phyloP scores from a whole-genome alignment of 208 protist species.

The Perkinsela sp. region DNA sequence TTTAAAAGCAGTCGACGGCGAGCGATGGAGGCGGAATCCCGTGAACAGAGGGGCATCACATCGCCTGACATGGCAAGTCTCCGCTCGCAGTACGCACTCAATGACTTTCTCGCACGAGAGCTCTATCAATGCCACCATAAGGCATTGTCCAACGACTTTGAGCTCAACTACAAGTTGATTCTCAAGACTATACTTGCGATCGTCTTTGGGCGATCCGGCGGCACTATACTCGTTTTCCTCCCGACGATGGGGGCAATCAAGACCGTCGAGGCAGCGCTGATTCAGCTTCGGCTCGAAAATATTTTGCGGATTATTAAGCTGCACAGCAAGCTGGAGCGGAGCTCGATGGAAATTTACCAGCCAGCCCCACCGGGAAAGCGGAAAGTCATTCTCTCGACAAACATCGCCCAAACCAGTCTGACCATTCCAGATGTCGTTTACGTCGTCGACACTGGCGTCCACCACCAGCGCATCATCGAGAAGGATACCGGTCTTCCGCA shows the following conservation, averaged over 20 bases:
- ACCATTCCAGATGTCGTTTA: conserved; percentile 87
- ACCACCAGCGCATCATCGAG: conserved; percentile 54
- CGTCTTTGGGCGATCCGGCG: conserved; percentile 11
- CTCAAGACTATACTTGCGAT: conserved; percentile 58
- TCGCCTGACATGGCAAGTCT: neutral
- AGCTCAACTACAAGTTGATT: conserved; percentile 81
- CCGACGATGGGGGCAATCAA: conserved; percentile 78
- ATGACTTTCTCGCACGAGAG: neutral
- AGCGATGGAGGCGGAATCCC: conserved; percentile 7
- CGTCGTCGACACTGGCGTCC: conserved; percentile 78
- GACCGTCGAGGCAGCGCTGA: conserved; percentile 45
- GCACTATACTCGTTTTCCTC: conserved; percentile 80
- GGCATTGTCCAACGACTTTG: conserved; percentile 15
- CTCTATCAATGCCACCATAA: neutral
- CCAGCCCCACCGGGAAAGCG: conserved; percentile 37
- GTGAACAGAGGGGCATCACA: conserved; percentile 15
- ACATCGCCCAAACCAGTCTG: conserved; percentile 91
- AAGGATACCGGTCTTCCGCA: conserved; percentile 8
- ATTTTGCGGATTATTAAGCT: conserved; percentile 55
- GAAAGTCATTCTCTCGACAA: conserved; percentile 82
- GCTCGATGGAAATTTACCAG: conserved; percentile 74
- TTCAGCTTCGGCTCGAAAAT: conserved; percentile 11
- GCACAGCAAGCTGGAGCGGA: conserved; percentile 64
- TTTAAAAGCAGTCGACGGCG: neutral
- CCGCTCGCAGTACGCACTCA: neutral